Evolutionary conservation across 1,284 basidiomycete genomes (phyloP).

Genomic region (Omphalotus olearius): DNA sequence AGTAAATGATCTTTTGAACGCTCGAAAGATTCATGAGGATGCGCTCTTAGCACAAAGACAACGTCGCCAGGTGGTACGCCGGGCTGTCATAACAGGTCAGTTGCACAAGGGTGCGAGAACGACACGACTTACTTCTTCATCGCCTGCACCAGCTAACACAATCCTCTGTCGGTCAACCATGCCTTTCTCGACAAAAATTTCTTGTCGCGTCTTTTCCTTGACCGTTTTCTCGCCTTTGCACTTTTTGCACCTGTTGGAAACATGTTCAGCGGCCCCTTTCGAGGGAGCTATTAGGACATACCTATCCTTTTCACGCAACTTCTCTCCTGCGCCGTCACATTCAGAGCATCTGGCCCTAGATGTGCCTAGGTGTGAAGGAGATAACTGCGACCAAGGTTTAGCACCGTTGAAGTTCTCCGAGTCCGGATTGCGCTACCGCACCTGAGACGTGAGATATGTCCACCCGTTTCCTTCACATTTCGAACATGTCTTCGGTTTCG

Average conservation of each 20-base stretch:
- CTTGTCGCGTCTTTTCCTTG: constrained; percentile 85
- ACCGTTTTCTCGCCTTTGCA: constrained; percentile 88
- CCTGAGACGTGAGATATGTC: constrained; percentile 59
- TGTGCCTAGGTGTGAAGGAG: constrained; percentile 45
- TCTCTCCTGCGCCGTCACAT: constrained; percentile 79
- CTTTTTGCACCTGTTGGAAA: constrained; percentile 77
- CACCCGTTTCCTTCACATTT: constrained; percentile 85
- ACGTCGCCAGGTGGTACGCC: constrained; percentile 83
- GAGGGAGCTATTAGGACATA: constrained; percentile 27
- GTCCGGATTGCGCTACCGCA: constrained; percentile 24
- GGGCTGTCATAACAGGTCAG: constrained; percentile 46
- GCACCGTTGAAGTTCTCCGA: neutral
- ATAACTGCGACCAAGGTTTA: constrained; percentile 32
- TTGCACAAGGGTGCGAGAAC: neutral
- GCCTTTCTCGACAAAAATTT: constrained; percentile 86
- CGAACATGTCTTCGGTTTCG: constrained; percentile 78
- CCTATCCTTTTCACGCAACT: constrained; percentile 86
- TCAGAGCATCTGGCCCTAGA: constrained; percentile 63
- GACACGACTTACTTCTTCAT: constrained; percentile 66
- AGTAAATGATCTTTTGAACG: constrained; percentile 77
- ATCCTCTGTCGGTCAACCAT: constrained; percentile 85
- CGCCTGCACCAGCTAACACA: constrained; percentile 85
- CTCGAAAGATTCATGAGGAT: constrained; percentile 75
- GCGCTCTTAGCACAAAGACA: constrained; percentile 75
- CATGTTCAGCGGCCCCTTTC: constrained; percentile 10